Percentiles rank a stretch among this genome's conserved stretches.
Evolutionary conservation across 352 stramenopile genomes (phyloP).

Genomic region (Phytopythium chamaehyphon): DNA sequence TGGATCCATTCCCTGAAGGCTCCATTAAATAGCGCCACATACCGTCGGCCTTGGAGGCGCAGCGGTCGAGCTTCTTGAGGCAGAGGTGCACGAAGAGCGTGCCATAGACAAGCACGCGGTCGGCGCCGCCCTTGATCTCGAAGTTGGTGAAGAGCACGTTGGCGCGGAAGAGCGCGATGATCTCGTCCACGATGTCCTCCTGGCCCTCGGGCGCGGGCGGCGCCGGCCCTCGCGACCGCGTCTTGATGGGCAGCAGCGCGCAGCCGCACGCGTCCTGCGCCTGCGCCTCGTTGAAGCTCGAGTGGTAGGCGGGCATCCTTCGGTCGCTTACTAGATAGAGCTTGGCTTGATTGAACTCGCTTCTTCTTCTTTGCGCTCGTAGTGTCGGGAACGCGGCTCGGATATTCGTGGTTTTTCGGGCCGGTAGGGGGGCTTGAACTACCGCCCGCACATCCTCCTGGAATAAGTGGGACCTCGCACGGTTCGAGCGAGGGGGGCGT

Average conservation of each 20-base stretch:
- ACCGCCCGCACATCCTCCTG: too few species aligned
- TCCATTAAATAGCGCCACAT: too few species aligned
- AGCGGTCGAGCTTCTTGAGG: slow-evolving; percentile 89
- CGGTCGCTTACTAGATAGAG: too few species aligned
- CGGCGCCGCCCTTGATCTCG: slow-evolving; percentile 88
- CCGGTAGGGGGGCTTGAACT: too few species aligned
- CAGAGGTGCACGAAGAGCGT: slow-evolving; percentile 91
- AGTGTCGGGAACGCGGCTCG: too few species aligned
- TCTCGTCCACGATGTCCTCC: slow-evolving; percentile 93
- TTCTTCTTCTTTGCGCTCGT: not conserved
- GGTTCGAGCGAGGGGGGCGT: too few species aligned
- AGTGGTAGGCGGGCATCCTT: slow-evolving; percentile 95
- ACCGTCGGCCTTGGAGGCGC: slow-evolving; percentile 72
- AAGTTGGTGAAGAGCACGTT: slow-evolving; percentile 95
- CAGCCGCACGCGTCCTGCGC: slow-evolving; percentile 82
- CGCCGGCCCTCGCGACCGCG: slow-evolving; percentile 80
- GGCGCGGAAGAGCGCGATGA: slow-evolving; percentile 89
- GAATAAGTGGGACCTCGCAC: too few species aligned
- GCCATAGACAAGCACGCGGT: slow-evolving; percentile 93
- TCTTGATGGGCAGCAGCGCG: slow-evolving; percentile 89
- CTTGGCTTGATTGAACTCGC: not conserved
- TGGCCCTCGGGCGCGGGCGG: slow-evolving; percentile 66
- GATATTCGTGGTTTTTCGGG: too few species aligned
- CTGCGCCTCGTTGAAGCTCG: slow-evolving; percentile 72
- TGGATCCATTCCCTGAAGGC: too few species aligned